Evolutionary conservation across 2,329 filamentous ascomycete genomes (phyloP).

Genomic region (Arthrobotrys megalospora): DNA sequence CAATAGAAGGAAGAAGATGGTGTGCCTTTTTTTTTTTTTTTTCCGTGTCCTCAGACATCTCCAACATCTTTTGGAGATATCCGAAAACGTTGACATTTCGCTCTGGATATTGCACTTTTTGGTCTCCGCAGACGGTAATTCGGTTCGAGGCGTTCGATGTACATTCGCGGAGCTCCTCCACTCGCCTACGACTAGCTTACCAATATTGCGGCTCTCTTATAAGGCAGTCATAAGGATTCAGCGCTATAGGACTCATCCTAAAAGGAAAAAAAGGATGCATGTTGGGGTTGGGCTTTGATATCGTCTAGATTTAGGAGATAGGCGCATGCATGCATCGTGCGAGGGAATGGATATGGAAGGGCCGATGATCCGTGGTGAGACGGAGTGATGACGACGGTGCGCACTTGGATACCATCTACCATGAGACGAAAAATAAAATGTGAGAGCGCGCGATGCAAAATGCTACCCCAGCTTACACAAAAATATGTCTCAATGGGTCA

Average conservation of each 20-base stretch:
- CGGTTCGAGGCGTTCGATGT: conserved; percentile 37
- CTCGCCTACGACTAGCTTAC: conserved; percentile 44
- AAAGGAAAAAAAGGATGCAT: conserved; percentile 20
- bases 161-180: conserved; percentile 36
- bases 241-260: conserved; percentile 36
- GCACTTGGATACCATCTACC: conserved; percentile 5
- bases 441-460: neutral
- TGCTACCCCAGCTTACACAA: neutral
- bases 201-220: conserved; percentile 44
- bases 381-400: conserved; percentile 47
- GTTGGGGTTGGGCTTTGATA: conserved; percentile 34
- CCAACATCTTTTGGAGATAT: conserved; percentile 46
- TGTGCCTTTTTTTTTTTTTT: neutral
- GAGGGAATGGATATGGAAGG: conserved; percentile 33
- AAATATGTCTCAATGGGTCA: neutral
- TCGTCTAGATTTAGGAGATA: conserved; percentile 27
- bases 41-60: conserved; percentile 26
- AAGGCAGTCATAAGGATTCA: conserved; percentile 37
- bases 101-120: conserved; percentile 29
- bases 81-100: conserved; percentile 30
- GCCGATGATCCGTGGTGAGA: conserved; percentile 40
- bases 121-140: conserved; percentile 48
- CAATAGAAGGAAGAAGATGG: conserved; percentile 36
- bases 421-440: conserved; percentile 9
- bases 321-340: conserved; percentile 27